Evolutionary conservation across 192 early-diverging fungal genomes (phyloP), one percentile per base, ranked within the genome.

Genomic region (Coemansia sp.): DNA sequence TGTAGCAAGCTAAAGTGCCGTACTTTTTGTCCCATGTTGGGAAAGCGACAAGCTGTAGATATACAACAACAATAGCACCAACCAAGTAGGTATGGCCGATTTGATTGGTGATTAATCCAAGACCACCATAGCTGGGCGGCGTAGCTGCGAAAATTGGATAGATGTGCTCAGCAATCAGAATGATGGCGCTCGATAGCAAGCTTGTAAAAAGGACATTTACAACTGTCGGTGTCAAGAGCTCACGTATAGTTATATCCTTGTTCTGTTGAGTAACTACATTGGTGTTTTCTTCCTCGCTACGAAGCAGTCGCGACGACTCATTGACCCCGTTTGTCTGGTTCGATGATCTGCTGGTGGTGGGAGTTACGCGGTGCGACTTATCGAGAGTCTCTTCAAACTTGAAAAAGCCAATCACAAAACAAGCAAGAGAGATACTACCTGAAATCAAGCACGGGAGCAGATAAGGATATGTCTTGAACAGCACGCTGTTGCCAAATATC

Each of bases 401-500:
- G 64, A 88, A 82, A 22, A 80, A 77, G 1, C 89, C 92, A 29
- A 91, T 63, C 0, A 88, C 55, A 30, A 91, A 84, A 7, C 91
- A 90, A 56, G 89, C 61, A 3, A 89, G 29, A 30, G 88, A 86
- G 6, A 91, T 75, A 14, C 81, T 48, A 6, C 88, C 82, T 12
- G 87, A 87, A 14, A 91, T 74, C 22, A 90, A 60, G 60, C 95
- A 95, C 7, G 95, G 95, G 4, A 97, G 85, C 54, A 93, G 84
- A 64, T 95, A 97, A 0, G 94, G 94, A 60, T 87, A 91, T 1
- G 65, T 32, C 31, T 67, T 74, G 28, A 95, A 85, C 56, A 95
- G 86, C 22, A 40, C 30, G 64, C 66, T 71, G 55, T 84, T 22
- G 2, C 87, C 88, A 71, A 90, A 90, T 0, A 87, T 66, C 3